Percentiles rank a stretch among this genome's conserved stretches.
Evolutionary conservation across 192 early-diverging fungal species (phyloP).

Genomic region (Linnemannia hyalina): DNA sequence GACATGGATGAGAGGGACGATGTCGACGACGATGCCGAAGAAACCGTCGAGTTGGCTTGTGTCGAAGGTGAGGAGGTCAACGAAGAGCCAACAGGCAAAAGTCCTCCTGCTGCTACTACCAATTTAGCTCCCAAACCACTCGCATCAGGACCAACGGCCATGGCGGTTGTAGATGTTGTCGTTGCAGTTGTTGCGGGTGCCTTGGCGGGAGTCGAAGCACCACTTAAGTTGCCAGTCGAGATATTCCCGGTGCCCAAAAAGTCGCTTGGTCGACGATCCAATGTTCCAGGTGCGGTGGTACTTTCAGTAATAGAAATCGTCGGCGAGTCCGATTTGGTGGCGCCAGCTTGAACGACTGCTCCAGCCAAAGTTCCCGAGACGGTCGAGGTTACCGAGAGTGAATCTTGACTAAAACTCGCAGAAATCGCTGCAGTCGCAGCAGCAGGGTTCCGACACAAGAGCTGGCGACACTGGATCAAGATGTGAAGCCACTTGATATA

Average conservation of each 20-base stretch:
- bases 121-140: neutral
- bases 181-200: conserved; percentile 48
- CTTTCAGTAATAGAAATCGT: conserved; percentile 15
- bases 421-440: neutral
- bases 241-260: neutral
- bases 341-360: neutral
- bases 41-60: conserved; percentile 9
- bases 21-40: conserved; percentile 23
- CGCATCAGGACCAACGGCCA: neutral
- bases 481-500: conserved; percentile 55
- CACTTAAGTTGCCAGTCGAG: neutral
- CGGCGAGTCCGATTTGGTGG: conserved; percentile 2
- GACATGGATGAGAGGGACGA: conserved; percentile 22
- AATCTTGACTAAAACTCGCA: neutral
- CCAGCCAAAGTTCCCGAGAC: conserved; percentile 4
- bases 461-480: conserved; percentile 46
- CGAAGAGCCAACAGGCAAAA: neutral
- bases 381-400: neutral
- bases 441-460: conserved; percentile 25
- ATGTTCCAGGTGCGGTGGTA: neutral
- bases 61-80: conserved; percentile 14
- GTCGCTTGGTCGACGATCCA: conserved; percentile 33
- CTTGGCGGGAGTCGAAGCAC: conserved; percentile 16
- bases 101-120: neutral
- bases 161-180: conserved; percentile 6